Evolutionary conservation across 148 eudicot genomes (phyloP).

Genomic region (Arctostaphylos glauca): DNA sequence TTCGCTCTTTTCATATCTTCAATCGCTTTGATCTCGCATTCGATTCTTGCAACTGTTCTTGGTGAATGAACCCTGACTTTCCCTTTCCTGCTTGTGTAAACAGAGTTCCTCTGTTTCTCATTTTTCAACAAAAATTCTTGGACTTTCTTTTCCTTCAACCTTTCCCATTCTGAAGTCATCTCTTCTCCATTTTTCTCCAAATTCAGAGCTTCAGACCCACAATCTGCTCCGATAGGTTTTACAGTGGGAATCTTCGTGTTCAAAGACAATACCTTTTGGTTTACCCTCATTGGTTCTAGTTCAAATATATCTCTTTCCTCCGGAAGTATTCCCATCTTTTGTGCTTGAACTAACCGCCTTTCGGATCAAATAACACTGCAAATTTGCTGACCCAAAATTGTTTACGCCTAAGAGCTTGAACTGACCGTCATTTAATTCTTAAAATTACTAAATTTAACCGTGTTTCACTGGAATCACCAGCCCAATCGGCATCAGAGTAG

Average conservation of each 20-base stretch:
- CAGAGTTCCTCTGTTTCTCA: slow-evolving; percentile 48
- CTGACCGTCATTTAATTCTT: no score
- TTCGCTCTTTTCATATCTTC: slow-evolving; percentile 58
- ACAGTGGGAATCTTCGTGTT: slow-evolving; percentile 13
- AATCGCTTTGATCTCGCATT: slow-evolving; percentile 60
- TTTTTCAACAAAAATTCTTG: slow-evolving; percentile 35
- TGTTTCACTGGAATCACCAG: no score
- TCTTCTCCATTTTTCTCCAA: slow-evolving; percentile 18
- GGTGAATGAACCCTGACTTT: slow-evolving; percentile 49
- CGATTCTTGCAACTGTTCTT: slow-evolving; percentile 45
- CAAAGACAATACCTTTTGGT: slow-evolving; percentile 7
- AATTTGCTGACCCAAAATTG: no score
- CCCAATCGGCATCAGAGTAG: no score
- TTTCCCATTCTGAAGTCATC: slow-evolving; percentile 23
- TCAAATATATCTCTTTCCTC: slow-evolving; percentile 27
- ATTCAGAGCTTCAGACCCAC: slow-evolving; percentile 12
- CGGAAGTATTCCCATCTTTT: slow-evolving; percentile 16
- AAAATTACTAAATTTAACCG: no score
- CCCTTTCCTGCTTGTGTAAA: slow-evolving; percentile 31
- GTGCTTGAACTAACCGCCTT: slow-evolving; percentile 30
- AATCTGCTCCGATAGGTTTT: slow-evolving; percentile 15
- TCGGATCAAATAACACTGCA: no score
- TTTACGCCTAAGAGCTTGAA: no score
- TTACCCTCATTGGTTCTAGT: slow-evolving; percentile 4
- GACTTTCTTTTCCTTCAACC: slow-evolving; percentile 37